Base-by-base conservation (phyloP, 345 rosid genomes). In the Atalantia buxifolia region DNA sequence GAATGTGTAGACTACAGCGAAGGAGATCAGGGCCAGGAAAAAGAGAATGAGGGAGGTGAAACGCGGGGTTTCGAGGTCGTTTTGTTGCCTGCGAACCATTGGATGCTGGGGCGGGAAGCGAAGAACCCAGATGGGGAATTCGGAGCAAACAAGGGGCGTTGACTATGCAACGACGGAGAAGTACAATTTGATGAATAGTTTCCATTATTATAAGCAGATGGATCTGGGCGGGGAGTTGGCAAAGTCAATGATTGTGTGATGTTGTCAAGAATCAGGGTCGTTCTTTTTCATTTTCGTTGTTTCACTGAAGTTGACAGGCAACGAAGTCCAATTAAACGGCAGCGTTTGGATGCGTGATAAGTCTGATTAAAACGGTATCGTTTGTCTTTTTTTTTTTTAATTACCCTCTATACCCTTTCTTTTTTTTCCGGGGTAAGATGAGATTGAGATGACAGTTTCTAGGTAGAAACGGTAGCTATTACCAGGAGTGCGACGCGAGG, bases 21-120 rank as follows among this genome's bases (percentile, higher is more conserved):
- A 92, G 12, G 95, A 90, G 81, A 91, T 78, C 55, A 89, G 79
- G 64, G 88, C 93, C 69, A 89, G 76, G 12, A 84, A 72, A 71
- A 90, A 88, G 84, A 90, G 90, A 27, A 84, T 62, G 60, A 84
- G 76, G 77, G 89, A 81, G 27, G 95, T 77, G 76, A 87, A 91
- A 78, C 91, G 91, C 81, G 89, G 79, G 71, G 89, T 65, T 31
- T 92, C 93, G 2, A 80, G 76, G 82, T 92, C 92, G 83, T 81
- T 86, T 76, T 71, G 89, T 76, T 66, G 89, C 81, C 86, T 81
- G 70, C 95, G 97, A 88, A 85, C 89, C 98, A 92, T 93, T 42
- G 72, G 72, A 80, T 81, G 73, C 67, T 22, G 38, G 31, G 64
- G 40, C 28, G 63, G 3, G 19, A 48, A 2, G 50, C 2, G 50